These are phyloP conservation scores for Botrytis pseudocinerea DNA, from an alignment of 2,329 filamentous ascomycete genomes.

Conservation along the genomic window DNA sequence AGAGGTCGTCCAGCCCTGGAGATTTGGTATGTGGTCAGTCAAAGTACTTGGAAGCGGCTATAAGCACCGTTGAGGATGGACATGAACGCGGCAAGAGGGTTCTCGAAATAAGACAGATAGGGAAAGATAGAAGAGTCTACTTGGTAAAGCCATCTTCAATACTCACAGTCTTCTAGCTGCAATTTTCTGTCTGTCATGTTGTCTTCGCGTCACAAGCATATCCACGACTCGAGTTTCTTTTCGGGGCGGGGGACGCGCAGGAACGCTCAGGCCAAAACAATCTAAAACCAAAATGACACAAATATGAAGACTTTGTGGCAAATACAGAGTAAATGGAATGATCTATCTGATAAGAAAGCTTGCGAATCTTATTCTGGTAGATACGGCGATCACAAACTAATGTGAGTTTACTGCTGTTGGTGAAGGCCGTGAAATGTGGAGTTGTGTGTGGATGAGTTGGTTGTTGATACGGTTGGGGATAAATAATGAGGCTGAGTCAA, in stretches of 20 bases:
- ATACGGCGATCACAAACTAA: slow-evolving; percentile 1
- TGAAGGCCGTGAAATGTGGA: slow-evolving; percentile 3
- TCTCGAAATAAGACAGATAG: not conserved
- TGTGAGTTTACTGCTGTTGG: not conserved
- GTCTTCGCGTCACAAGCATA: slow-evolving; percentile 60
- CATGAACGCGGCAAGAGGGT: slow-evolving; percentile 5
- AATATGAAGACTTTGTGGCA: slow-evolving; percentile 25
- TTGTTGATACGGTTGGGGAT: slow-evolving; percentile 7
- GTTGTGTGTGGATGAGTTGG: slow-evolving; percentile 19
- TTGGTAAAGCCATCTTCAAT: not conserved
- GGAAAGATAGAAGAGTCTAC: not conserved
- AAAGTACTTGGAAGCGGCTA: not conserved
- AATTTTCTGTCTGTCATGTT: slow-evolving; percentile 77
- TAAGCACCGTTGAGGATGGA: not conserved
- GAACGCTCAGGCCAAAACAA: slow-evolving; percentile 22
- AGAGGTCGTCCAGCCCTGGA: slow-evolving; percentile 92
- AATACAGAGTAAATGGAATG: slow-evolving; percentile 17
- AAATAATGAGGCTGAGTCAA: slow-evolving; percentile 19
- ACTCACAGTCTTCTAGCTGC: slow-evolving; percentile 84
- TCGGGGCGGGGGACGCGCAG: slow-evolving; percentile 27
- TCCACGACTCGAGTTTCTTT: slow-evolving; percentile 44
- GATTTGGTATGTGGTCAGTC: slow-evolving; percentile 28
- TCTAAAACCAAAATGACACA: slow-evolving; percentile 24
- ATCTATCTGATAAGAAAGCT: not conserved
- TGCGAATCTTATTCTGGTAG: not conserved